Percentiles rank a stretch among this genome's conserved stretches.
Conservation (phyloP, 139 green algal genomes). For the Picochlorum sp. region DNA sequence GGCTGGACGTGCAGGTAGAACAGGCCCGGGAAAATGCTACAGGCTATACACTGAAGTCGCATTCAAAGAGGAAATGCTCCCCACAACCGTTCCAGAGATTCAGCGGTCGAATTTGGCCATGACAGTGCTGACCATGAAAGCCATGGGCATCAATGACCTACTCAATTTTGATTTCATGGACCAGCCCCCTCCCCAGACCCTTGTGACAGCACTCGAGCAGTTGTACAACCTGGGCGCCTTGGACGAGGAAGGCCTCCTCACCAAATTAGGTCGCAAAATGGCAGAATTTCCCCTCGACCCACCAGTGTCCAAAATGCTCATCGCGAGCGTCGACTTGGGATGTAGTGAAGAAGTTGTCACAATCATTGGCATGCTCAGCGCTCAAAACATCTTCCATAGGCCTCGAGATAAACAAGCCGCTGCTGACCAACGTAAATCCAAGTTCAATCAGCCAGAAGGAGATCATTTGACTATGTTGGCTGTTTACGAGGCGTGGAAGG, state of each 20-base stretch:
- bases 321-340: constrained; percentile 90
- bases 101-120: constrained; percentile 70
- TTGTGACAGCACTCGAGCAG: constrained; percentile 80
- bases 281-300: constrained; percentile 97
- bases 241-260: constrained; percentile 93
- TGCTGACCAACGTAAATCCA: constrained; percentile 89
- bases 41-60: constrained; percentile 86
- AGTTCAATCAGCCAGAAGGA: constrained; percentile 94
- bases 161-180: constrained; percentile 99
- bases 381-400: constrained; percentile 95
- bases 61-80: constrained; percentile 90
- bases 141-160: constrained; percentile 98
- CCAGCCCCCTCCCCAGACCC: constrained; percentile 72
- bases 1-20: constrained; percentile 86
- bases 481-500: constrained; percentile 96
- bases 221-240: constrained; percentile 95
- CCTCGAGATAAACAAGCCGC: constrained; percentile 77
- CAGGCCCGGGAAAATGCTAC: constrained; percentile 95
- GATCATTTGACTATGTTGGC: constrained; percentile 95
- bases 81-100: constrained; percentile 80
- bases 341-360: constrained; percentile 97
- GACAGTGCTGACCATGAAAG: constrained; percentile 67
- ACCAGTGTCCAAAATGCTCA: constrained; percentile 93
- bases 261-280: constrained; percentile 94
- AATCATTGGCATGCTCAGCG: constrained; percentile 90